These are phyloP conservation scores for Drechmeria coniospora DNA, from an alignment of 2,329 filamentous ascomycete species.

Conservation along the genomic window DNA sequence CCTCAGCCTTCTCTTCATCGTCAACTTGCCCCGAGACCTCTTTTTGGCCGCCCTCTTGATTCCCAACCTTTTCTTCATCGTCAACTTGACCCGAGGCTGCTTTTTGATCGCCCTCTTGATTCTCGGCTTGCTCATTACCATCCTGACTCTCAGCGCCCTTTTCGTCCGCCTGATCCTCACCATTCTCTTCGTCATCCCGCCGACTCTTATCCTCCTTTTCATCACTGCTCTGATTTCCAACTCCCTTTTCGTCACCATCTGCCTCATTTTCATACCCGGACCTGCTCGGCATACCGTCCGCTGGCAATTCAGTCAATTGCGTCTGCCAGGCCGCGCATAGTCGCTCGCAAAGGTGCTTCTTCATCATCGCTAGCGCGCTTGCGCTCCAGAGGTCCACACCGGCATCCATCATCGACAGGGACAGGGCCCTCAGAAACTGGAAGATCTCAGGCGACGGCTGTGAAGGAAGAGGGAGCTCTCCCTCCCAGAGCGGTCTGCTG, in stretches of 20 bases:
- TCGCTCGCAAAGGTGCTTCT: conserved; percentile 34
- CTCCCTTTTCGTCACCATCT: too few species aligned
- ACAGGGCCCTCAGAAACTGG: conserved; percentile 51
- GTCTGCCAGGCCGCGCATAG: conserved; percentile 34
- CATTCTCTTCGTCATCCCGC: conserved; percentile 3
- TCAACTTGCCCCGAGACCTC: not conserved
- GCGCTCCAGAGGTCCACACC: conserved; percentile 75
- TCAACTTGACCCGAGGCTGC: too few species aligned
- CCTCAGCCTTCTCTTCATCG: conserved; percentile 5
- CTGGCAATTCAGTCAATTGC: conserved; percentile 18
- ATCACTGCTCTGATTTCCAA: too few species aligned
- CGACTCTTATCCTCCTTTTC: too few species aligned
- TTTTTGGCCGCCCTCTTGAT: too few species aligned
- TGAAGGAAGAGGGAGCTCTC: conserved; percentile 54
- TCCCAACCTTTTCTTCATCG: too few species aligned
- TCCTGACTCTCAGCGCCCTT: too few species aligned
- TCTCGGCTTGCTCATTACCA: too few species aligned
- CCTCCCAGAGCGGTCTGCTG: conserved; percentile 66
- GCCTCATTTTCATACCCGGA: too few species aligned
- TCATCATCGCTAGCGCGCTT: conserved; percentile 47
- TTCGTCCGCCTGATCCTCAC: conserved; percentile 6
- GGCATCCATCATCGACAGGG: conserved; percentile 48
- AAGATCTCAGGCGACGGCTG: conserved; percentile 67
- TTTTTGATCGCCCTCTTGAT: too few species aligned
- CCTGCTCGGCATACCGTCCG: too few species aligned